These are phyloP conservation scores for Globisporangium paroecandrum DNA, from an alignment of 352 stramenopile genomes.

Conservation along the genomic window DNA sequence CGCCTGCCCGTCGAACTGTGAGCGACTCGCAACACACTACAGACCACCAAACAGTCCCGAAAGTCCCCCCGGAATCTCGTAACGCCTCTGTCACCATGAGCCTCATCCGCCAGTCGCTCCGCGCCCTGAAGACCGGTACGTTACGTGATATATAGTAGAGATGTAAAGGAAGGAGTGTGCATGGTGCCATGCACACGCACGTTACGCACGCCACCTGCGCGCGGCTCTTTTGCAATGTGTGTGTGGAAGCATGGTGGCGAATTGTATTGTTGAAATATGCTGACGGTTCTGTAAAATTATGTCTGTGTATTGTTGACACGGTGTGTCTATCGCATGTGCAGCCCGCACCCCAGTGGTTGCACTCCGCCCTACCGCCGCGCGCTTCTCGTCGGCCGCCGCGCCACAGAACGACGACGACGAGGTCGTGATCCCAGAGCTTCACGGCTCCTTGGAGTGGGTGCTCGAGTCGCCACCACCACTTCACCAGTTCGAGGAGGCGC, in stretches of 20 bases:
- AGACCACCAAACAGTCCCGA: constrained; percentile 17
- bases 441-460: constrained; percentile 85
- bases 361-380: constrained; percentile 43
- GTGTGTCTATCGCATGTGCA: constrained; percentile 12
- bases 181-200: background rate
- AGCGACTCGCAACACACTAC: constrained; percentile 4
- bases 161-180: background rate
- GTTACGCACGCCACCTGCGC: background rate
- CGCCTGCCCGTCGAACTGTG: background rate
- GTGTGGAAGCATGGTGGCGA: background rate
- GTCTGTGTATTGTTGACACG: constrained; percentile 5
- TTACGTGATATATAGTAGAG: constrained; percentile 7
- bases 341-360: constrained; percentile 48
- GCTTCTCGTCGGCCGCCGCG: constrained; percentile 56
- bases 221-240: background rate
- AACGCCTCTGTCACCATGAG: constrained; percentile 46
- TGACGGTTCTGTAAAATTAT: background rate
- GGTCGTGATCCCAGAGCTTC: constrained; percentile 79
- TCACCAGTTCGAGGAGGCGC: constrained; percentile 88
- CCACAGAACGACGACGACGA: constrained; percentile 46
- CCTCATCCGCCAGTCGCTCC: constrained; percentile 78
- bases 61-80: constrained; percentile 35
- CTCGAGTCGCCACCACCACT: constrained; percentile 77
- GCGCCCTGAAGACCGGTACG: constrained; percentile 75
- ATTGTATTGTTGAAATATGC: constrained; percentile 12